Base-by-base conservation (phyloP, 352 stramenopile genomes). In the Hyaloperonospora brassicae region DNA sequence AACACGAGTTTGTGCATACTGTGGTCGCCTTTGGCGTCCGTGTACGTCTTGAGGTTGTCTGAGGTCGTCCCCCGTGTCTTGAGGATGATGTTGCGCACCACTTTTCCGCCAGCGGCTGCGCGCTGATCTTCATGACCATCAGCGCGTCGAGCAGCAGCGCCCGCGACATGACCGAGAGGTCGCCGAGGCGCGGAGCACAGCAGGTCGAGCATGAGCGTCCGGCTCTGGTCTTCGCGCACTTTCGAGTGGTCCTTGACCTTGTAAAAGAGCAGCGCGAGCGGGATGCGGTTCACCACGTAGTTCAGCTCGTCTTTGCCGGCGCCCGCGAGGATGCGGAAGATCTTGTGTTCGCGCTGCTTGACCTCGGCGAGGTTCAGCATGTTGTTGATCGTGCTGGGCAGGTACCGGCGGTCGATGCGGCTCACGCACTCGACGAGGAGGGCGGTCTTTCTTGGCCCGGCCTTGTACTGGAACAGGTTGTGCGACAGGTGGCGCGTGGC, bases 1-100 rank as follows among this genome's bases (percentile, higher is more conserved):
- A 97, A 99, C 30, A 99, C 87, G 23, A 99, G 79, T 71, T 98
- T 98, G 76, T 98, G 96, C 77, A 99, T 97, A 61, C 79, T 97
- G 64, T 96, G 81, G 59, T 98, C 96, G 14, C 90, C 93, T 58
- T 98, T 98, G 1, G 87, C 83, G 68, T 99, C 96, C 9, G 86
- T 98, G 55, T 96, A 91, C 10, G 93, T 97, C 69, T 98, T 98
- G 24, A 99, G 76, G 55, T 97, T 93, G 44, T n/a, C 89, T 98
- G 24, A 99, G 65, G 52, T 98, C 95, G 68, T 98, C 92, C 40
- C 94, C 90, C 86, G 84, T 2, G 95, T 98, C 61, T 95, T 97
- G 5, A 98, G 57, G 46, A 99, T 93, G 57, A 99, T 96, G 61
- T 98, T 98, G 12, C 84, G 79, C 36, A 98, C 95, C 95, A 99